phyloP scores from a whole-genome alignment of 2,329 filamentous ascomycete genomes.

The Ilyonectria robusta region DNA sequence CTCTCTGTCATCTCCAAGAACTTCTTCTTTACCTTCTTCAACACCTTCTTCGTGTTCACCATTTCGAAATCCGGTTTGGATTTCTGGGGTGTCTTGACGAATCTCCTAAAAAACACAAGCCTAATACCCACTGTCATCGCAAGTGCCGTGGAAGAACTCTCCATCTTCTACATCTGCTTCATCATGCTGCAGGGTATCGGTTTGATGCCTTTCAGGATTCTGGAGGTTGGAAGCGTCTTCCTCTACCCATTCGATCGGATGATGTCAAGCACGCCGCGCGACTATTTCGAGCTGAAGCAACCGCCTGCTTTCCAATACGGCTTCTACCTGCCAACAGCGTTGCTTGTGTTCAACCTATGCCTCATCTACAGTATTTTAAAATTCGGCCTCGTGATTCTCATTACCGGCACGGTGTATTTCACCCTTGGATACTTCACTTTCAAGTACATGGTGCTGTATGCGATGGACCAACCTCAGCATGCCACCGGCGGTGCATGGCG shows the following conservation, averaged over 20 bases:
- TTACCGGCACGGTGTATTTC: conserved; percentile 89
- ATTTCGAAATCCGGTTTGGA: conserved; percentile 86
- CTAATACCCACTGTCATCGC: conserved; percentile 84
- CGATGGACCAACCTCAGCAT: conserved; percentile 97
- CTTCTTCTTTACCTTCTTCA: conserved; percentile 99
- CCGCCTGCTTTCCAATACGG: conserved; percentile 95
- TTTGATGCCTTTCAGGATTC: conserved; percentile 89
- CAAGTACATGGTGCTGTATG: conserved; percentile 97
- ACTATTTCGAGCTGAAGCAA: conserved; percentile 85
- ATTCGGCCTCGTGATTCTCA: conserved; percentile 83
- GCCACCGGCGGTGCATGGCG: conserved; percentile 95
- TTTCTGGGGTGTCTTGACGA: conserved; percentile 79
- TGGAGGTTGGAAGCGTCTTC: conserved; percentile 89
- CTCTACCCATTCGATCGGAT: conserved; percentile 87
- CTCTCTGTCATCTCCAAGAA: conserved; percentile 97
- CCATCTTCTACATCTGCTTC: conserved; percentile 92
- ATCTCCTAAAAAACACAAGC: conserved; percentile 84
- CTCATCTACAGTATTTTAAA: conserved; percentile 92
- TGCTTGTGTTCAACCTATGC: conserved; percentile 95
- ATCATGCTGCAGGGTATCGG: conserved; percentile 96
- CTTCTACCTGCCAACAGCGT: conserved; percentile 92
- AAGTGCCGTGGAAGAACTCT: conserved; percentile 78
- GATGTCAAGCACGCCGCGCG: conserved; percentile 87
- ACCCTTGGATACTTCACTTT: conserved; percentile 88
- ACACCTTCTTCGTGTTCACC: conserved; percentile 96